Evolutionary conservation across 1,284 basidiomycete species (phyloP).

Genomic region (Moniliophthora roreri): DNA sequence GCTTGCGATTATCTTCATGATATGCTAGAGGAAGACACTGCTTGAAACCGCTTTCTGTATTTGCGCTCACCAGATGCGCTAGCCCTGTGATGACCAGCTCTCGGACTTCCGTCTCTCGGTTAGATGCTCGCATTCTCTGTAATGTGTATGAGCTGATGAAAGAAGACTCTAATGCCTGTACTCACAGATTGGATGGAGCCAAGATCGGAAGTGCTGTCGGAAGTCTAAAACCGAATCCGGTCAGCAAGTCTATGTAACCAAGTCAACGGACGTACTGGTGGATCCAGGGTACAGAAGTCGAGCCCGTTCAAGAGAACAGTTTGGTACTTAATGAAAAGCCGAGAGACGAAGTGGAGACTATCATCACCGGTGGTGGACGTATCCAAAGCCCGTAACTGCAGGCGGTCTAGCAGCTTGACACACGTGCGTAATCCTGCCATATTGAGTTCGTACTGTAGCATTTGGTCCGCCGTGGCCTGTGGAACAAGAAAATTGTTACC

Average conservation of each 20-base stretch:
- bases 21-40: constrained; percentile 84
- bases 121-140: constrained; percentile 47
- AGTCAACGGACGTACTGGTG: constrained; percentile 33
- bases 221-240: constrained; percentile 35
- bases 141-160: constrained; percentile 7
- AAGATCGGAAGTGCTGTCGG: constrained; percentile 54
- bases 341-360: constrained; percentile 65
- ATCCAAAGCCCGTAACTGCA: constrained; percentile 68
- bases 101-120: constrained; percentile 61
- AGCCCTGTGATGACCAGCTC: constrained; percentile 78
- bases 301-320: constrained; percentile 63
- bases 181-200: constrained; percentile 51
- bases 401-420: constrained; percentile 74
- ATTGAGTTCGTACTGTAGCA: constrained; percentile 64
- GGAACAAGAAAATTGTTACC: constrained; percentile 11
- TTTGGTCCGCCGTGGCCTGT: not conserved
- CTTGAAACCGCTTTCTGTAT: constrained; percentile 88
- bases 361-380: constrained; percentile 59
- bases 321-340: constrained; percentile 80
- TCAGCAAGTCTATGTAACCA: constrained; percentile 11
- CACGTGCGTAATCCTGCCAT: constrained; percentile 68
- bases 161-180: not conserved
- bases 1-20: constrained; percentile 70
- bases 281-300: constrained; percentile 48
- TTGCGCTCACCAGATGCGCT: constrained; percentile 80